These are phyloP conservation scores for Thermothelomyces thermophilus DNA, from an alignment of 2,329 filamentous ascomycete species.

Conservation along the genomic window DNA sequence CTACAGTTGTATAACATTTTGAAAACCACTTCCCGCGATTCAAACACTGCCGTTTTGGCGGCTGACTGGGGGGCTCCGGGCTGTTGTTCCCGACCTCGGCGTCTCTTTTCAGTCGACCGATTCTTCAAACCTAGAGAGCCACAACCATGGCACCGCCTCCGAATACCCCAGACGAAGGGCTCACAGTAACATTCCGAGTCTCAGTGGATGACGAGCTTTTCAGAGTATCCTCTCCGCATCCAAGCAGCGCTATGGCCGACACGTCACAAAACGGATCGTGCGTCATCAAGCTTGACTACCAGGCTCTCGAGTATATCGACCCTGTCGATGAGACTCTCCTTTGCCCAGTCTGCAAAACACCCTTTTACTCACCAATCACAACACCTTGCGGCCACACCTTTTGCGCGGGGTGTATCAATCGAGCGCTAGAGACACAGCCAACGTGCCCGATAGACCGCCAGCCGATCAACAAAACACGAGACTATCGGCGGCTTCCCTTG, in stretches of 20 bases:
- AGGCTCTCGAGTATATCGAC: conserved; percentile 29
- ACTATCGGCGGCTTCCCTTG: conserved; percentile 33
- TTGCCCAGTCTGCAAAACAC: conserved; percentile 47
- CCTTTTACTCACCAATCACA: conserved; percentile 54
- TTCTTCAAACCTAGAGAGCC: background rate
- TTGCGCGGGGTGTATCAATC: conserved; percentile 50
- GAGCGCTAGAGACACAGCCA: conserved; percentile 37
- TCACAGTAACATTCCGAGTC: background rate
- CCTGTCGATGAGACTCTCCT: conserved; percentile 32
- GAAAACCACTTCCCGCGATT: no score
- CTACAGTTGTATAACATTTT: no score
- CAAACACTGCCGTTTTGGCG: no score
- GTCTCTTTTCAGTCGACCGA: background rate
- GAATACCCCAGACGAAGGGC: conserved; percentile 18
- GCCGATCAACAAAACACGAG: conserved; percentile 30
- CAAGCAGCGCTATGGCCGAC: conserved; percentile 1
- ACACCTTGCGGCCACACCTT: conserved; percentile 61
- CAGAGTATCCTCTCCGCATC: background rate
- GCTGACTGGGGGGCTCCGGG: no score
- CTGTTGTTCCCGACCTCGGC: background rate
- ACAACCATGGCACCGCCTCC: conserved; percentile 16
- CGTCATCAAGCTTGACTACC: conserved; percentile 28
- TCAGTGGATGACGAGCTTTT: background rate
- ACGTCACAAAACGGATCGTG: conserved; percentile 7
- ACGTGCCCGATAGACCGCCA: conserved; percentile 55